Evolutionary conservation across 306 rosid genomes (phyloP), one percentile per base, ranked within the genome.

Genomic region (Psophocarpus tetragonolobus): DNA sequence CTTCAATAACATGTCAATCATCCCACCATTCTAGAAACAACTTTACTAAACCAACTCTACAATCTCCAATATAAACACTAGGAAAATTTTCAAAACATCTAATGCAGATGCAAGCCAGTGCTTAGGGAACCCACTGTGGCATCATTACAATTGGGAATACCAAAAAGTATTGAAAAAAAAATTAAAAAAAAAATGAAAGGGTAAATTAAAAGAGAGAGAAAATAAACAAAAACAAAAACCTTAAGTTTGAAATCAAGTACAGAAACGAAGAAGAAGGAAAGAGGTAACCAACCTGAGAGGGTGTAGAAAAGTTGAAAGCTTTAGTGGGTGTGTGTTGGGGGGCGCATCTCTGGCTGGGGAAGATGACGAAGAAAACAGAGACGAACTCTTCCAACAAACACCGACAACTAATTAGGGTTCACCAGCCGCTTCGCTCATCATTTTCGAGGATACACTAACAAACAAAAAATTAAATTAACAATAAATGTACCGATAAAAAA

Each of bases 361-460:
- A 8, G 71, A 27, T 3, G 41, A 57, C 26, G 66, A 23, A 62
- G 54, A 23, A 76, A 64, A 64, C 44, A 53, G 67, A 76, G 54
- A 26, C 3, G 42, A 35, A 2, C 54, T 21, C 53, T 64, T 50
- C 74, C 66, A 21, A 15, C 21, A 58, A 65, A 41, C 70, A 78
- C 58, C 80, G 76, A 78, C 75, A 78, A 29, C 38, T 54, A 54
- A 68, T 35, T 78, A 78, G 82, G 82, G 76, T 78, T 78, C 82
- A 27, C 61, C 36, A 21, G 68, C 81, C 68, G 81, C n/a, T 72
- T 53, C 67, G 3, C 54, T 51, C 70, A 56, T 56, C 68, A n/a
- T 39, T 57, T 71, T 35, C 77, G 50, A 72, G 35, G 36, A 23
- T 39, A 57, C 1, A 29, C 78, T 3, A 30, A 50, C 38, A 70